These are phyloP conservation scores for Bothriochloa decipiens DNA, from an alignment of 176 grass and related monocot species.

Conservation along the genomic window DNA sequence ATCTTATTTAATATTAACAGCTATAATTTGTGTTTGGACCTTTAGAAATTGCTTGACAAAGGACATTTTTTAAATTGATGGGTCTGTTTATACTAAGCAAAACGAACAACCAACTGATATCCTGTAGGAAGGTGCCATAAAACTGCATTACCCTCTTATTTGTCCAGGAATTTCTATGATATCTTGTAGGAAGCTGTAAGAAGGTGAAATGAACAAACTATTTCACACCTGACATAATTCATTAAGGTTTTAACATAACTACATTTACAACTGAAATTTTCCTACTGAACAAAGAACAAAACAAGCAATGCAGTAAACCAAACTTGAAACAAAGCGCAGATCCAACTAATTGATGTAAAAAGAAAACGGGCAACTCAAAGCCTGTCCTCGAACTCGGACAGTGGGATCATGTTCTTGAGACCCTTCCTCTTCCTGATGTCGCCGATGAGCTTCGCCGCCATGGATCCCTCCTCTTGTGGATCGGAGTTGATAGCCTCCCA, in stretches of 20 bases:
- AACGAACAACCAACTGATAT: background rate
- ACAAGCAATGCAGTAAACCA: background rate
- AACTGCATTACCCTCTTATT: too few relatives aligned
- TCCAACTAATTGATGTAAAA: too few relatives aligned
- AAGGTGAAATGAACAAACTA: background rate
- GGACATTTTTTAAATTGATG: background rate
- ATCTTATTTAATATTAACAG: background rate
- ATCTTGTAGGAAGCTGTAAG: background rate
- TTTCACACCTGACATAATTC: background rate
- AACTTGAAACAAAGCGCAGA: background rate
- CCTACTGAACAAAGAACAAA: background rate
- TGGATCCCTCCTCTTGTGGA: background rate
- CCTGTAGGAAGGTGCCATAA: too few relatives aligned
- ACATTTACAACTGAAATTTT: too few relatives aligned
- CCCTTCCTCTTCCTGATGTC: background rate
- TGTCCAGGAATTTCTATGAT: too few relatives aligned
- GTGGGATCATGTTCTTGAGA: background rate
- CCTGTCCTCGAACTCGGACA: background rate
- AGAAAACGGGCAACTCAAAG: background rate
- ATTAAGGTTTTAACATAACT: too few relatives aligned
- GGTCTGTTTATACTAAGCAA: background rate
- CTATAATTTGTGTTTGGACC: background rate
- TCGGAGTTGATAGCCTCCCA: background rate
- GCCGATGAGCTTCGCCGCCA: background rate
- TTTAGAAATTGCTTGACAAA: background rate